Conservation (phyloP, 495 filamentous ascomycete species). For the Aspergillus wentii region DNA sequence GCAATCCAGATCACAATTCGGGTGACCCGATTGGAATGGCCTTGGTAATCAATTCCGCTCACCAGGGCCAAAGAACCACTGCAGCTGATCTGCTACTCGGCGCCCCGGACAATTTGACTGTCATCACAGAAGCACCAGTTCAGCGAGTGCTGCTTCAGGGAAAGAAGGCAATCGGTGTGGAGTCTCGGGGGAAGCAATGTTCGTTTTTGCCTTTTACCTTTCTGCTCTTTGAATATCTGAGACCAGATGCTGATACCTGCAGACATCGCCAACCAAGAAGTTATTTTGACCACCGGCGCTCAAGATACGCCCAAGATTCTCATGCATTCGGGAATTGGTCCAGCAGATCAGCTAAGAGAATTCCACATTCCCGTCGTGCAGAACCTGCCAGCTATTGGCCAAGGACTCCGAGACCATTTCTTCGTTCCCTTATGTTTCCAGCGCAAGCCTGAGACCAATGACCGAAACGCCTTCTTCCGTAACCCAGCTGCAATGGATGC, state of each 20-base stretch:
- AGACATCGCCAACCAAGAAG: conserved; percentile 46
- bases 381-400: conserved; percentile 45
- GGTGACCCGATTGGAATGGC: conserved; percentile 58
- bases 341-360: conserved; percentile 42
- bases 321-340: conserved; percentile 62
- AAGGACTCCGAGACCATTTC: conserved; percentile 55
- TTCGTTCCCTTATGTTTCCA: conserved; percentile 18
- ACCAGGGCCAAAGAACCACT: conserved; percentile 46
- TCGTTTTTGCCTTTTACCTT: conserved; percentile 2
- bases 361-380: conserved; percentile 48
- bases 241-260: background rate
- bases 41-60: conserved; percentile 40
- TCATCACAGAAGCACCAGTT: conserved; percentile 44
- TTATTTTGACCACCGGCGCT: conserved; percentile 54
- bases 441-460: conserved; percentile 23
- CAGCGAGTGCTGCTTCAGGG: conserved; percentile 47
- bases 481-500: conserved; percentile 27
- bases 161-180: conserved; percentile 48
- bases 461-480: conserved; percentile 27
- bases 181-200: conserved; percentile 31
- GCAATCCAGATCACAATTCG: conserved; percentile 54
- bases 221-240: background rate
- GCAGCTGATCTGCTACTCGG: conserved; percentile 43
- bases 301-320: conserved; percentile 57
- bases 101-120: conserved; percentile 44